Percentiles rank a stretch among this genome's conserved stretches.
Evolutionary conservation across 2,329 filamentous ascomycete genomes (phyloP).

Genomic region (Fusarium continuum): DNA sequence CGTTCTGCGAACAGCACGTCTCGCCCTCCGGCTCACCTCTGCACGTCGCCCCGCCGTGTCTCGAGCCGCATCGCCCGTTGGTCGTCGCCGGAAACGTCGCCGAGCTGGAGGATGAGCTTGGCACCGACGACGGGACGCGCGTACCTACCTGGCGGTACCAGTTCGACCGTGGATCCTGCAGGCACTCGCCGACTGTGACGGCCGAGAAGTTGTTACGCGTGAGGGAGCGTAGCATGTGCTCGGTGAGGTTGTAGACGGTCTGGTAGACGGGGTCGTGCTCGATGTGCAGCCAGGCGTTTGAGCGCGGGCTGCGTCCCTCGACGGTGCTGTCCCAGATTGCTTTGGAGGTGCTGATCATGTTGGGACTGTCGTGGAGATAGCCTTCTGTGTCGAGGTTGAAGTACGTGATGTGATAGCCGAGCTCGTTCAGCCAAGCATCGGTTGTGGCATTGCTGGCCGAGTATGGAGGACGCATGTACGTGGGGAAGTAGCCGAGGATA

Average conservation of each 20-base stretch:
- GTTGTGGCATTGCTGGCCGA: constrained; percentile 55
- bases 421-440: constrained; percentile 50
- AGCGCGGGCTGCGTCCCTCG: constrained; percentile 44
- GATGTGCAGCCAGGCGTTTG: constrained; percentile 59
- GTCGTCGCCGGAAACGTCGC: constrained; percentile 35
- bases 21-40: constrained; percentile 22
- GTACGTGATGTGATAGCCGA: constrained; percentile 68
- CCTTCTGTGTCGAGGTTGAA: constrained; percentile 70
- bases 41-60: constrained; percentile 34
- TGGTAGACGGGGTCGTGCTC: constrained; percentile 61
- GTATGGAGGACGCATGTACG: constrained; percentile 58
- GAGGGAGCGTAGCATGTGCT: constrained; percentile 55
- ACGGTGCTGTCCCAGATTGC: constrained; percentile 49
- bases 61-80: constrained; percentile 39
- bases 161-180: constrained; percentile 59
- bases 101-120: constrained; percentile 13
- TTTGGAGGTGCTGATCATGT: constrained; percentile 58
- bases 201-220: constrained; percentile 52
- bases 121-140: not conserved
- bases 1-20: constrained; percentile 38
- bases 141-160: constrained; percentile 58
- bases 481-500: constrained; percentile 53
- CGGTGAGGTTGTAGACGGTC: constrained; percentile 54
- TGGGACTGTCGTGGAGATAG: constrained; percentile 61
- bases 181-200: constrained; percentile 62